Base-by-base conservation (phyloP, 2,329 filamentous ascomycete genomes). In the Raffaelea ambrosiae region DNA sequence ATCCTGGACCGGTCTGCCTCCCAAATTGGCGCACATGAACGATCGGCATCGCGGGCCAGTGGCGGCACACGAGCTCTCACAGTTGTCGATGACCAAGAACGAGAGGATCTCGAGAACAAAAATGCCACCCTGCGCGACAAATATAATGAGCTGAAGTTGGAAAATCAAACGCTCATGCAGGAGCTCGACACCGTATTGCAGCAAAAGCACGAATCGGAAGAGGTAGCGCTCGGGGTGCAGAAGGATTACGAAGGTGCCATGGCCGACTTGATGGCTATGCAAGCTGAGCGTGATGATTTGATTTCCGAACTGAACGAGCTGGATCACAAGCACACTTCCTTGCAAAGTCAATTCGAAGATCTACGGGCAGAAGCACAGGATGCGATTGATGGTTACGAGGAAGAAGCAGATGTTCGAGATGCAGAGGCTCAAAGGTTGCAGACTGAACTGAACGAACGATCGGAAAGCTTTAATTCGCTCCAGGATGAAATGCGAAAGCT, bases 1-100 rank as follows among this genome's bases (percentile, higher is more conserved):
- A 85, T 97, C 40, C 78, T 97, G 29, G 93, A 97, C 51, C 81
- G 93, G n/a, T 96, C 91, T 1, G 88, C 90, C 13, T 96, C 91
- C 3, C 82, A 91, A 39, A 83, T 88, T 10, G 78, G 81, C 5
- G 71, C 62, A 2, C 78, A 86, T 52, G 79, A 83, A 51, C 77
- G 90, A 48, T 81, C 88, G 1, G 78, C 78, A 19, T 95, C 89
- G 3, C 76, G 88, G 23, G 77, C 76, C 8, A 94, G 88, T 60
- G 82, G 78, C 48, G 74, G 72, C 46, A 84, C 83, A 1, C 74
- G 81, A 20, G 71, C 74, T 1, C 53, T 56, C n/a, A 85, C 84
- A 1, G 68, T 51, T 4, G 65, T 75, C 62, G 69, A 89, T 64
- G 90, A 96, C 52, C 73, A 78, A 3, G 90, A 91, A 57, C 83